Conservation (phyloP, 139 green algal genomes). For the Chlamydomonas eustigma region DNA sequence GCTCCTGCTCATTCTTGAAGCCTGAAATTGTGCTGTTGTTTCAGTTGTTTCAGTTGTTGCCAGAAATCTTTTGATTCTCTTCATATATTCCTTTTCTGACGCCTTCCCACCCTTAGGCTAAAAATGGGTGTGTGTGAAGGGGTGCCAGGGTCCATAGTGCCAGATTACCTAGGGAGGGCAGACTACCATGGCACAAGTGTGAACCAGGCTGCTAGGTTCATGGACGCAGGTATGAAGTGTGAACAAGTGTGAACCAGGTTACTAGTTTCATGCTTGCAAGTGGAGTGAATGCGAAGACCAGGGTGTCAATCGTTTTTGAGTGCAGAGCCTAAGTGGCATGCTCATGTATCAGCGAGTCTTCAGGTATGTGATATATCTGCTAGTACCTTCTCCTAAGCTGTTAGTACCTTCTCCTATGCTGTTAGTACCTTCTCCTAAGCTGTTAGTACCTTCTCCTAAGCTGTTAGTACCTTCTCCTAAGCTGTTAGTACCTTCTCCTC, state of each 20-base stretch:
- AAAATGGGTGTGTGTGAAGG: slow-evolving; percentile 46
- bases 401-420: too few species aligned
- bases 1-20: neutral
- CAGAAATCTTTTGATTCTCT: neutral
- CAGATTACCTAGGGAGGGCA: slow-evolving; percentile 38
- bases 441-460: too few species aligned
- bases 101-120: slow-evolving; percentile 16
- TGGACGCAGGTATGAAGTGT: slow-evolving; percentile 11
- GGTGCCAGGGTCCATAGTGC: slow-evolving; percentile 29
- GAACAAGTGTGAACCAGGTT: neutral
- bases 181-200: slow-evolving; percentile 48
- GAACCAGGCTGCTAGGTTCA: slow-evolving; percentile 28
- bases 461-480: too few species aligned
- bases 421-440: too few species aligned
- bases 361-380: neutral
- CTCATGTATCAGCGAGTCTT: too few species aligned
- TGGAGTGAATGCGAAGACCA: neutral
- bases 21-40: neutral
- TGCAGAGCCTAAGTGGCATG: too few species aligned
- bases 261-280: neutral
- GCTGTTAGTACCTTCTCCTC: neutral
- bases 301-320: too few species aligned
- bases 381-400: neutral
- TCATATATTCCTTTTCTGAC: neutral
- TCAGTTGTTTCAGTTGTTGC: neutral